Base-by-base conservation (phyloP, 2,329 filamentous ascomycete species). In the Blastomyces gilchristii region DNA sequence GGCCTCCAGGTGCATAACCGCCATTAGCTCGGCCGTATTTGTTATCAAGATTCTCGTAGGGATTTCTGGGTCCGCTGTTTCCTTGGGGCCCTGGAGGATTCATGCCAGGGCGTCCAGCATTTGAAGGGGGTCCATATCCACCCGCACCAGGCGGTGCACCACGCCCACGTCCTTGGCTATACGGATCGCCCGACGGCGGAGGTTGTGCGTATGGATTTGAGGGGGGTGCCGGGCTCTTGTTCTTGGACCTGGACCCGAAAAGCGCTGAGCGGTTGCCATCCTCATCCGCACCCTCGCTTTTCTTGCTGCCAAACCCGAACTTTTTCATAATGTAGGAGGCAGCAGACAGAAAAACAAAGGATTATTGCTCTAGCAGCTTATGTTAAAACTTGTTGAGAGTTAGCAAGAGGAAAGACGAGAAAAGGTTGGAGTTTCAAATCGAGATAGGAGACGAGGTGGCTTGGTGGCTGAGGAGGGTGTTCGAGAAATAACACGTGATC, bases 181-280 rank as follows among this genome's bases (percentile, higher is more conserved):
- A 85, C 43, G 82, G 80, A 68, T 85, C 82, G 16, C 25, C 25
- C 16, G 39, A 74, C 62, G 76, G 74, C 63, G 75, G 69, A 6
- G 81, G 76, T 58, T 81, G 79, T 53, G 83, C 82, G 68, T 85
- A 85, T 31, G 83, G 84, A 70, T 86, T 83, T 37, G 76, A 75
- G 45, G 78, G 72, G 41, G 80, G 76, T 37, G 79, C 77, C 37
- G 81, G 76, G 62, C 77, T 79, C 72, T 84, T 84, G 67, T 77
- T 79, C 72, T 83, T 85, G 60, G 78, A 80, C 66, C 80, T 77
- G 67, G 77, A 77, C 67, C 83, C 82, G 68, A 87, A 86, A 41
- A 87, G 81, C n/a, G 83, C 82, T 63, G 76, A 77, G 72, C 83
- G 81, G 72, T 78, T 80, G 49, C 75, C 74, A 64, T 82, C 77